Percentiles rank a stretch among this genome's conserved stretches.
Evolutionary conservation across 192 early-diverging fungal species (phyloP).

Genomic region (Thoreauomyces humboldtii): DNA sequence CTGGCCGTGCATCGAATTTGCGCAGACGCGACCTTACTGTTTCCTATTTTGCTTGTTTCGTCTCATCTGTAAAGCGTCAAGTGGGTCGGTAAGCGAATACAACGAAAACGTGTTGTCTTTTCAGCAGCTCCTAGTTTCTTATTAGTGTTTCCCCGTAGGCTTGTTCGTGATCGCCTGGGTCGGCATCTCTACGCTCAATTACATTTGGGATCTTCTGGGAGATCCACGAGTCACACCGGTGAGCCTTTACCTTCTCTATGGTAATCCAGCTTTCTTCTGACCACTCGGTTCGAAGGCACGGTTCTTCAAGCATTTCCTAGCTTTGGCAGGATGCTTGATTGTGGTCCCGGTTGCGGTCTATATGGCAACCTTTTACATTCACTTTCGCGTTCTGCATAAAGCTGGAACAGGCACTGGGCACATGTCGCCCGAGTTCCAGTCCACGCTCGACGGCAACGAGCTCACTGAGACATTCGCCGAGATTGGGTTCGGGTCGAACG

Average conservation of each 20-base stretch:
- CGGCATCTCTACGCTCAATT: slow-evolving; percentile 44
- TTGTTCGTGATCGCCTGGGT: slow-evolving; percentile 53
- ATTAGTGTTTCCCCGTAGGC: slow-evolving; percentile 28
- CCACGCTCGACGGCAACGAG: slow-evolving; percentile 42
- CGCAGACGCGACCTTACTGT: not conserved
- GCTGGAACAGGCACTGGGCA: slow-evolving; percentile 41
- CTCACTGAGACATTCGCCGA: slow-evolving; percentile 46
- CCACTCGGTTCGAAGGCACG: too few species aligned
- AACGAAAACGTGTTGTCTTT: too few species aligned
- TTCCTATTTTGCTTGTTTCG: not conserved
- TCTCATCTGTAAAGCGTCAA: slow-evolving; percentile 37
- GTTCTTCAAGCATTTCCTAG: slow-evolving; percentile 44
- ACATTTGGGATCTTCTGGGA: slow-evolving; percentile 50
- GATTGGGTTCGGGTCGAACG: slow-evolving; percentile 59
- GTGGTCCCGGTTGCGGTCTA: slow-evolving; percentile 48
- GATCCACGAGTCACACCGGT: slow-evolving; percentile 36
- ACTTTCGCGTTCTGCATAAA: slow-evolving; percentile 46
- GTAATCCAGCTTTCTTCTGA: too few species aligned
- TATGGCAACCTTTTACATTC: slow-evolving; percentile 40
- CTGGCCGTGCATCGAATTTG: too few species aligned
- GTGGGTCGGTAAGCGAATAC: slow-evolving; percentile 44
- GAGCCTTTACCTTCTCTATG: too few species aligned
- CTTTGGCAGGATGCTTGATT: slow-evolving; percentile 49
- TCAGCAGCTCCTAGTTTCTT: not conserved
- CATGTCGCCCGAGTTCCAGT: slow-evolving; percentile 58